Percentiles rank a stretch among this genome's conserved stretches.
Conservation (phyloP, 352 stramenopile genomes). For the Pythium pectinolyticum region DNA sequence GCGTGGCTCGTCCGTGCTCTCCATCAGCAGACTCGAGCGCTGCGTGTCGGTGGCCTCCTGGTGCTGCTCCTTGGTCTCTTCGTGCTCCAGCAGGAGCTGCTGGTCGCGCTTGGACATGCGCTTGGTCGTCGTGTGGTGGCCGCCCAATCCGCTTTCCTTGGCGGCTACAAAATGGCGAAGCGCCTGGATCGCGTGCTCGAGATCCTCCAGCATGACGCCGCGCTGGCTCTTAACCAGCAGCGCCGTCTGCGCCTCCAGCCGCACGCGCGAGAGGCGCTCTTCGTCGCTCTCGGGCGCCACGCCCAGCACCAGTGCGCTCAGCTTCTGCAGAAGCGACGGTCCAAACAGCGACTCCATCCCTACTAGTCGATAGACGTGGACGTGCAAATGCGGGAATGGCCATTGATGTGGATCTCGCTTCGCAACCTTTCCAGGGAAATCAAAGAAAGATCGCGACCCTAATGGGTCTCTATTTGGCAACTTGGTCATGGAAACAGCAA, state of each 20-base stretch:
- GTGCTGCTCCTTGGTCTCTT: slow-evolving; percentile 20
- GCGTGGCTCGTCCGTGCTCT: slow-evolving; percentile 71
- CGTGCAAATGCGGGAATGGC: not conserved
- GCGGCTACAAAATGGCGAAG: slow-evolving; percentile 53
- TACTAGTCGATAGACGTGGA: no score
- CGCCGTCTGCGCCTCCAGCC: slow-evolving; percentile 54
- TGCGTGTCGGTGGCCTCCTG: not conserved
- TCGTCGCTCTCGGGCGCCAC: slow-evolving; percentile 51
- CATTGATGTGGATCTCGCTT: not conserved
- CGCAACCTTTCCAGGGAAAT: slow-evolving; percentile 14
- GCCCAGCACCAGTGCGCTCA: slow-evolving; percentile 34
- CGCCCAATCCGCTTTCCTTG: slow-evolving; percentile 28
- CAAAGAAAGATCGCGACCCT: slow-evolving; percentile 28
- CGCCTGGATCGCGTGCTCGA: slow-evolving; percentile 63
- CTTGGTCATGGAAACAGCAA: not conserved
- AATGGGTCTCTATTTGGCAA: slow-evolving; percentile 17
- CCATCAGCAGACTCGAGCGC: slow-evolving; percentile 45
- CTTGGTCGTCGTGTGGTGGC: not conserved
- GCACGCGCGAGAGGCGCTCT: slow-evolving; percentile 44
- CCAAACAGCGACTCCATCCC: slow-evolving; percentile 68
- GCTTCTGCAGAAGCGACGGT: slow-evolving; percentile 36
- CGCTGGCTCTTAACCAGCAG: slow-evolving; percentile 77
- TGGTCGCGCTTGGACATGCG: slow-evolving; percentile 14
- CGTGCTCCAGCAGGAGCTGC: slow-evolving; percentile 21
- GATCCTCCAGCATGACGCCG: slow-evolving; percentile 76